phyloP scores from a whole-genome alignment of 2,329 filamentous ascomycete genomes.

The Fusarium bactridioides region DNA sequence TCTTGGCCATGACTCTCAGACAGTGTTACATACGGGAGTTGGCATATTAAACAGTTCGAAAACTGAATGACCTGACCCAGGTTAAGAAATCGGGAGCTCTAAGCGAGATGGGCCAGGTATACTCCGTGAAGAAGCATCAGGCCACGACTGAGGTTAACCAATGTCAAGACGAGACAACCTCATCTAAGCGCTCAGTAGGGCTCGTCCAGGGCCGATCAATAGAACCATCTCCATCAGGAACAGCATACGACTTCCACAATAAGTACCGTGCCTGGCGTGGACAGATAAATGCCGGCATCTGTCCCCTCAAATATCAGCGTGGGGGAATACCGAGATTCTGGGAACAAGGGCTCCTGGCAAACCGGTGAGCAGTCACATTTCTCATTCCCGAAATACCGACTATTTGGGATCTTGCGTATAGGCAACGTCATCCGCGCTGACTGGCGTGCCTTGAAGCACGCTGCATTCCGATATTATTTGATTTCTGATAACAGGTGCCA shows the following conservation, averaged over 20 bases:
- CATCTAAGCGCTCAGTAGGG: neutral
- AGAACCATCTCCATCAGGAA: neutral
- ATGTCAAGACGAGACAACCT: neutral
- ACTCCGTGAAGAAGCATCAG: neutral
- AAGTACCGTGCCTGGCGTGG: conserved; percentile 1
- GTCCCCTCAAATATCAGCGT: conserved; percentile 15
- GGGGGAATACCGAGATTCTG: conserved; percentile 30
- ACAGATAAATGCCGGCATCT: conserved; percentile 12
- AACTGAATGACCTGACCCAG: neutral
- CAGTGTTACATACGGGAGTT: neutral
- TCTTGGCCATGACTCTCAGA: neutral
- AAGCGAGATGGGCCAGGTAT: neutral
- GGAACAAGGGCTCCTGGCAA: conserved; percentile 33
- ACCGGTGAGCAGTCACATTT: conserved; percentile 38
- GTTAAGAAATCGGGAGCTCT: neutral
- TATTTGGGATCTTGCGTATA: conserved; percentile 18
- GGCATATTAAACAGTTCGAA: neutral
- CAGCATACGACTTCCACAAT: neutral
- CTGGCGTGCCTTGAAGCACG: neutral
- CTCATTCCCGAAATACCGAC: conserved; percentile 22
- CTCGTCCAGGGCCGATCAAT: neutral
- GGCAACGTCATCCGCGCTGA: conserved; percentile 20
- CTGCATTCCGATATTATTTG: conserved; percentile 13
- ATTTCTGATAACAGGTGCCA: conserved; percentile 17
- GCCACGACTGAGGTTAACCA: neutral